phyloP scores from a whole-genome alignment of 2,329 filamentous ascomycete genomes.

The Rhynchosporium agropyri region DNA sequence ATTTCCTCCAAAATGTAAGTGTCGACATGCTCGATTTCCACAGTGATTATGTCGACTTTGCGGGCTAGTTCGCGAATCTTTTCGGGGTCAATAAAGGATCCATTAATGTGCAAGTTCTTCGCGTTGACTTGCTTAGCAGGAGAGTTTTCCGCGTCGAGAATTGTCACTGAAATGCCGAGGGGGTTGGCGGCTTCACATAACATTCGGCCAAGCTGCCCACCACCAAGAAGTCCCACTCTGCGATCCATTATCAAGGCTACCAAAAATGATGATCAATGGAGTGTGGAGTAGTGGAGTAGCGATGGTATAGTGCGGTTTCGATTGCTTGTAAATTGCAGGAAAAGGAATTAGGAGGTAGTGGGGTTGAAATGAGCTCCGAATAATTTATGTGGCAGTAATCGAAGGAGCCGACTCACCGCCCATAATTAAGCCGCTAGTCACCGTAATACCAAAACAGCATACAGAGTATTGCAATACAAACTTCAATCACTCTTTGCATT shows the following conservation, averaged over 20 bases:
- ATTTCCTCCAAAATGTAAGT: conserved; percentile 88
- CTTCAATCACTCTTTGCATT: too few species aligned
- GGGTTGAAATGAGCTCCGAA: too few species aligned
- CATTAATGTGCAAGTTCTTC: conserved; percentile 71
- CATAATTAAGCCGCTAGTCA: too few species aligned
- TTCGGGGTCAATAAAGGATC: conserved; percentile 83
- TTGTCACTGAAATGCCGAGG: conserved; percentile 80
- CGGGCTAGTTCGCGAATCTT: conserved; percentile 80
- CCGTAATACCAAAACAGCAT: too few species aligned
- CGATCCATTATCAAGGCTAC: conserved; percentile 32
- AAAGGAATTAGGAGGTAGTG: too few species aligned
- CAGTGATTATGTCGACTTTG: conserved; percentile 78
- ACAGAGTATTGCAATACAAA: too few species aligned
- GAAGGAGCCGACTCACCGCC: too few species aligned
- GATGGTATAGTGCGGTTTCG: too few species aligned
- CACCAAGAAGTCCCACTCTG: conserved; percentile 53
- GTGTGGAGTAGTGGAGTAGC: too few species aligned
- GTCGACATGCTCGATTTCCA: conserved; percentile 95
- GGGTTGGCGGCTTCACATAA: conserved; percentile 81
- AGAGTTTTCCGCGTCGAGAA: conserved; percentile 73
- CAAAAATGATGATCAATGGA: too few species aligned
- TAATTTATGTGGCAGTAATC: too few species aligned
- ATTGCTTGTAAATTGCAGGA: too few species aligned
- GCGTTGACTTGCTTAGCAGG: conserved; percentile 86
- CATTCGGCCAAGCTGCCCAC: conserved; percentile 88